Evolutionary conservation across 2,329 filamentous ascomycete genomes (phyloP).

Genomic region (Pseudogymnoascus sp.): DNA sequence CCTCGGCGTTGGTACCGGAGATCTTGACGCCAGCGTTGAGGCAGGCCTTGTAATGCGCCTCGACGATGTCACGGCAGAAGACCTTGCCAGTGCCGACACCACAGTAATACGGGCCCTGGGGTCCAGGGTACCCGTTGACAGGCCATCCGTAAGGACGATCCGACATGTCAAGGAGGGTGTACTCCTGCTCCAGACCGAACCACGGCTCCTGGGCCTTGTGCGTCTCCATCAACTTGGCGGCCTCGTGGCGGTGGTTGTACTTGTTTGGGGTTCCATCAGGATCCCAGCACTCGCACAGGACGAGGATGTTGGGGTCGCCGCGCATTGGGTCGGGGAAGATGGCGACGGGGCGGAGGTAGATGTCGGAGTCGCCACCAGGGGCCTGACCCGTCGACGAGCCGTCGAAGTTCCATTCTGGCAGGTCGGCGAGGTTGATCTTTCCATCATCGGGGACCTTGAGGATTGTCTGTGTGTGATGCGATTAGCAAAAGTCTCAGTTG

Average conservation of each 20-base stretch:
- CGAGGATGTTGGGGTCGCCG: slow-evolving; percentile 80
- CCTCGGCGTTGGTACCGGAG: slow-evolving; percentile 97
- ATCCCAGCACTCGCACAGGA: slow-evolving; percentile 92
- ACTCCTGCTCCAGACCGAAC: slow-evolving; percentile 98
- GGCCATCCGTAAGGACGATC: slow-evolving; percentile 92
- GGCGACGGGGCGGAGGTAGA: slow-evolving; percentile 87
- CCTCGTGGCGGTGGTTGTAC: slow-evolving; percentile 95
- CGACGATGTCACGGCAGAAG: slow-evolving; percentile 95
- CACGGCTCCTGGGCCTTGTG: slow-evolving; percentile 79
- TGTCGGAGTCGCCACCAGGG: slow-evolving; percentile 90
- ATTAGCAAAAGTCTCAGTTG: neutral
- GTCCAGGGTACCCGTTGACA: slow-evolving; percentile 66
- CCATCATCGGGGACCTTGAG: slow-evolving; percentile 42
- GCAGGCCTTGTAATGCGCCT: slow-evolving; percentile 81
- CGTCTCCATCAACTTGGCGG: slow-evolving; percentile 78
- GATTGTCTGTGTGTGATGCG: slow-evolving; percentile 45
- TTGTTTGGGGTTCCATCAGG: slow-evolving; percentile 93
- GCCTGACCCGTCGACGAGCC: slow-evolving; percentile 90
- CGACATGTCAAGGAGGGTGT: slow-evolving; percentile 79
- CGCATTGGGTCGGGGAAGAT: slow-evolving; percentile 92
- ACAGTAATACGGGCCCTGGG: slow-evolving; percentile 93
- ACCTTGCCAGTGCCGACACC: slow-evolving; percentile 97
- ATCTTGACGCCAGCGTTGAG: slow-evolving; percentile 86
- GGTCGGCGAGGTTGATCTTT: slow-evolving; percentile 45
- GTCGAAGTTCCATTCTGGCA: slow-evolving; percentile 75